Conservation (phyloP, 2,329 filamentous ascomycete species). For the Aschersonia sp. region DNA sequence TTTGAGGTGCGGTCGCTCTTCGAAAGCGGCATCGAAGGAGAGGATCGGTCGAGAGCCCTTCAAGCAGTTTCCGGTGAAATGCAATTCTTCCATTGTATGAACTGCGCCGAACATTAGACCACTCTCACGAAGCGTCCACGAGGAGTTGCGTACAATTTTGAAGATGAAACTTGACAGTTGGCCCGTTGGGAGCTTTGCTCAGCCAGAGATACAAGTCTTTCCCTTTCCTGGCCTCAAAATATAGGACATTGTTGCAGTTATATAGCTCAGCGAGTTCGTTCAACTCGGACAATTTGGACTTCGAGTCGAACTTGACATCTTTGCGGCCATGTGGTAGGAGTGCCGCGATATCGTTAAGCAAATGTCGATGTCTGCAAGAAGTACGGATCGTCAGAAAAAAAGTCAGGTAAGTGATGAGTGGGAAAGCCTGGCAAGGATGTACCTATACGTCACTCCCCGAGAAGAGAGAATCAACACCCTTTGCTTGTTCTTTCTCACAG, state of each 20-base stretch:
- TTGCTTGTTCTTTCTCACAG: constrained; percentile 49
- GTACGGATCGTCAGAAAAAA: neutral
- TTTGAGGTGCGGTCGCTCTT: constrained; percentile 62
- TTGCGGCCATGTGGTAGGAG: constrained; percentile 87
- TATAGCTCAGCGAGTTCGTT: constrained; percentile 67
- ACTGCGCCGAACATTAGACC: constrained; percentile 28
- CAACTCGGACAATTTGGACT: constrained; percentile 71
- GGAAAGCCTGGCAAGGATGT: constrained; percentile 10
- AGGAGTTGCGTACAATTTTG: constrained; percentile 44
- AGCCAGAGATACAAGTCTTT: constrained; percentile 94
- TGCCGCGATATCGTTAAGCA: constrained; percentile 75
- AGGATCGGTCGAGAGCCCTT: constrained; percentile 86
- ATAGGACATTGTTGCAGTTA: constrained; percentile 89
- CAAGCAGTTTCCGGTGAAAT: constrained; percentile 92
- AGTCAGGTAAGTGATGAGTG: neutral
- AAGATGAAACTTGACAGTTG: constrained; percentile 53
- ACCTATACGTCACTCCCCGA: constrained; percentile 81
- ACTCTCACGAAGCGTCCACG: neutral
- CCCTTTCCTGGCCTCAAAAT: constrained; percentile 89
- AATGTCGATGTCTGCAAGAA: constrained; percentile 64
- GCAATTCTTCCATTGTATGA: constrained; percentile 92
- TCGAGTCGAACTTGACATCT: constrained; percentile 93
- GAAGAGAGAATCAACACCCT: constrained; percentile 84
- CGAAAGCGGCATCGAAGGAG: constrained; percentile 81
- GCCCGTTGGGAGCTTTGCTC: constrained; percentile 66